A percentile compares a stretch with the other conserved stretches of the same genome.
These are phyloP conservation scores for Hygrophorus pudorinus DNA, from an alignment of 768 basidiomycete species.

Conservation along the genomic window DNA sequence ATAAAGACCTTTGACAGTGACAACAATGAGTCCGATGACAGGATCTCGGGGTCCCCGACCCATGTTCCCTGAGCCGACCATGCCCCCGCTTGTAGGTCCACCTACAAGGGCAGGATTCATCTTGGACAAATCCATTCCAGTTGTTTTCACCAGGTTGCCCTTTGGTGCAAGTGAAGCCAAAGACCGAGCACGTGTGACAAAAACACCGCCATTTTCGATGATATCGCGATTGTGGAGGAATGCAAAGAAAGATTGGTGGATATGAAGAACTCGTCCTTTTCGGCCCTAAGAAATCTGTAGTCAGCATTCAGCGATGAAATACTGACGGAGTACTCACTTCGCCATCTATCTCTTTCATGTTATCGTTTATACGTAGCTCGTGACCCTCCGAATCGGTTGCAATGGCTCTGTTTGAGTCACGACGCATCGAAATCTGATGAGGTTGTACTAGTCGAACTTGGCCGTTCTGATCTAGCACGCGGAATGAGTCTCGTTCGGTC, in stretches of 20 bases:
- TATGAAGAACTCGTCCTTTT: slow-evolving; percentile 86
- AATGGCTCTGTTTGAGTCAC: slow-evolving; percentile 71
- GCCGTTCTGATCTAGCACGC: slow-evolving; percentile 91
- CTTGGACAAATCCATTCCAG: slow-evolving; percentile 71
- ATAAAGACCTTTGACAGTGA: slow-evolving; percentile 75
- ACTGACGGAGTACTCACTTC: slow-evolving; percentile 50
- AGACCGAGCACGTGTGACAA: slow-evolving; percentile 80
- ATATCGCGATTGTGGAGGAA: slow-evolving; percentile 93
- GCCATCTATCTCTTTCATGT: slow-evolving; percentile 85
- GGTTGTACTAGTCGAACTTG: slow-evolving; percentile 84
- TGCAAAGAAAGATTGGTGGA: slow-evolving; percentile 88
- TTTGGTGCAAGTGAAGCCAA: slow-evolving; percentile 84
- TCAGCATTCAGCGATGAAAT: slow-evolving; percentile 2
- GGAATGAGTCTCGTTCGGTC: slow-evolving; percentile 92
- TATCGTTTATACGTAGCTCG: slow-evolving; percentile 80
- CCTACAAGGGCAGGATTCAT: slow-evolving; percentile 85
- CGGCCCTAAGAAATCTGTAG: slow-evolving; percentile 40
- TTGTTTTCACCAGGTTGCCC: slow-evolving; percentile 54
- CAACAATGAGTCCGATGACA: slow-evolving; percentile 70
- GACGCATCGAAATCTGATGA: slow-evolving; percentile 89
- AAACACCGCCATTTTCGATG: slow-evolving; percentile 86
- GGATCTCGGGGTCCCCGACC: slow-evolving; percentile 74
- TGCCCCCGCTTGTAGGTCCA: slow-evolving; percentile 56
- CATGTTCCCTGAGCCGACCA: slow-evolving; percentile 73
- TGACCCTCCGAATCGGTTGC: slow-evolving; percentile 87